Evolutionary conservation across 2,329 filamentous ascomycete species (phyloP).

Genomic region (Emmonsia crescens): DNA sequence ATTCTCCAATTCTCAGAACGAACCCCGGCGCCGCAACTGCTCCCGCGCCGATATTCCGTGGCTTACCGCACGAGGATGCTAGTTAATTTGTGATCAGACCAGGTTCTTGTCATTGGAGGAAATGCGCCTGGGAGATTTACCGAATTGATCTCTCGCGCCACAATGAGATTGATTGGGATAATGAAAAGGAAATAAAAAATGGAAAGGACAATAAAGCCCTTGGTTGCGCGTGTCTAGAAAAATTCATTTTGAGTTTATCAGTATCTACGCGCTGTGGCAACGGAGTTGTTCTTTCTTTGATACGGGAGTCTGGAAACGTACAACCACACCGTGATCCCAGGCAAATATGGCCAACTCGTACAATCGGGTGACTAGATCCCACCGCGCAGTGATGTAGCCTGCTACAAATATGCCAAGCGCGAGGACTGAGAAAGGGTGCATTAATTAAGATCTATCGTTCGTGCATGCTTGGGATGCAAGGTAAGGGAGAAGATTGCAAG

Average conservation of each 20-base stretch:
- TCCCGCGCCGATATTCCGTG: slow-evolving; percentile 88
- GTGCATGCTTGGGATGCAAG: slow-evolving; percentile 22
- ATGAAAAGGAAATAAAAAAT: slow-evolving; percentile 75
- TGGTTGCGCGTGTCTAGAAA: slow-evolving; percentile 64
- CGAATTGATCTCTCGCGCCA: slow-evolving; percentile 65
- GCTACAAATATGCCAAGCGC: slow-evolving; percentile 98
- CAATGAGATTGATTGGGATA: slow-evolving; percentile 73
- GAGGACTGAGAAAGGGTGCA: slow-evolving; percentile 96
- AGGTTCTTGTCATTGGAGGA: not conserved
- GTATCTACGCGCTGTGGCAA: not conserved
- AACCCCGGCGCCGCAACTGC: slow-evolving; percentile 85
- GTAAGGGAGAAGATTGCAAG: not conserved
- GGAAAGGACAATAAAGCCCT: slow-evolving; percentile 73
- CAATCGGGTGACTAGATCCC: slow-evolving; percentile 92
- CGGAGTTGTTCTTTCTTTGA: not conserved
- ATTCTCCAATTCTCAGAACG: slow-evolving; percentile 55
- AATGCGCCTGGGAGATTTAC: slow-evolving; percentile 44
- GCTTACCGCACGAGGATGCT: slow-evolving; percentile 73
- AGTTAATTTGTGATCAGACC: slow-evolving; percentile 8
- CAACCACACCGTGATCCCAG: slow-evolving; percentile 96
- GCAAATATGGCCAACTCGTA: slow-evolving; percentile 97
- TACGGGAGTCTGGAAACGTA: slow-evolving; percentile 37
- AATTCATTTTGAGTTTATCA: not conserved
- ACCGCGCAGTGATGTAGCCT: slow-evolving; percentile 98
- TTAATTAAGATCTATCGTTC: slow-evolving; percentile 37